These are phyloP conservation scores for Echinosophora koreensis DNA, from an alignment of 306 rosid species.

Conservation along the genomic window DNA sequence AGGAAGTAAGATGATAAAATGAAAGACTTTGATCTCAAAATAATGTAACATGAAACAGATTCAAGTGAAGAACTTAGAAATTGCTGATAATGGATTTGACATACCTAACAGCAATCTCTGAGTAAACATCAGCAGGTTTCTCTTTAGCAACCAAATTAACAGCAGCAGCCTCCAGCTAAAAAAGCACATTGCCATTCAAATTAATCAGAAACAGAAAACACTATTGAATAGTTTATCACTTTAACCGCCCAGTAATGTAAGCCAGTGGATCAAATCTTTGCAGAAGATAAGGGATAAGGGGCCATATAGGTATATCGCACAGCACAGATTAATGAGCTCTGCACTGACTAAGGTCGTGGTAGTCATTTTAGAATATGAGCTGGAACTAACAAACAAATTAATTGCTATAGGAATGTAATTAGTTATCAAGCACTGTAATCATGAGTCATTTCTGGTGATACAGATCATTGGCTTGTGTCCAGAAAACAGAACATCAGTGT, in stretches of 20 bases:
- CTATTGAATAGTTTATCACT: slow-evolving; percentile 10
- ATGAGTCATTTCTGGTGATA: neutral
- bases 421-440: slow-evolving; percentile 5
- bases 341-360: neutral
- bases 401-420: slow-evolving; percentile 5
- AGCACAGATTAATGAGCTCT: neutral
- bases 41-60: slow-evolving; percentile 16
- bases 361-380: slow-evolving; percentile 1
- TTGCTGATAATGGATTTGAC: slow-evolving; percentile 11
- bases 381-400: neutral
- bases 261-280: neutral
- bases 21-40: neutral
- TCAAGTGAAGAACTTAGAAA: neutral
- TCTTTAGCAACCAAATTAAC: slow-evolving; percentile 83
- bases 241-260: neutral
- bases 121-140: slow-evolving; percentile 85
- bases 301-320: neutral
- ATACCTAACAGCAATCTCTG: slow-evolving; percentile 88
- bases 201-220: slow-evolving; percentile 29
- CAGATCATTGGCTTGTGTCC: neutral
- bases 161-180: slow-evolving; percentile 90
- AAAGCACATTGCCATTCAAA: slow-evolving; percentile 36
- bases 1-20: neutral
- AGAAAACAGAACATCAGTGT: neutral
- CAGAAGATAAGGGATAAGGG: neutral